These are phyloP conservation scores for Dictyostelium firmibasis DNA, from an alignment of 78 protist species.

Conservation along the genomic window DNA sequence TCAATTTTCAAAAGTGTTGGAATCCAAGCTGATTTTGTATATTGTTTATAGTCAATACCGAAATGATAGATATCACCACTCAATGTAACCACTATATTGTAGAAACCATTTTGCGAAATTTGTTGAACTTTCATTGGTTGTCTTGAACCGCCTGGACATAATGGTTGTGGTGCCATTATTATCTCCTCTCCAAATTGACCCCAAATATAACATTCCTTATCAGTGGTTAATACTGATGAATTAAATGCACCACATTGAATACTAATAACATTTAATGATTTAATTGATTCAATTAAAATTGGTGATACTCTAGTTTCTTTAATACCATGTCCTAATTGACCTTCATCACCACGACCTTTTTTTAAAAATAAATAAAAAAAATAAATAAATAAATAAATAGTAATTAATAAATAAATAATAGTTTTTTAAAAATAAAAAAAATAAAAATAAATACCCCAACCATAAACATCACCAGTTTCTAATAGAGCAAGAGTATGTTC, in stretches of 20 bases:
- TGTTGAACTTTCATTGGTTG: not conserved
- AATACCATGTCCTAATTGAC: conserved; percentile 50
- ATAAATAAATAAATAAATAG: not conserved
- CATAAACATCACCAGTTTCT: conserved; percentile 47
- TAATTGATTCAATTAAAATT: conserved; percentile 16
- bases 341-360: conserved; percentile 53
- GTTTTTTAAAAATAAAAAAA: no score
- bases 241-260: conserved; percentile 18
- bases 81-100: conserved; percentile 16
- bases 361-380: not conserved
- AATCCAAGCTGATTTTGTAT: conserved; percentile 12
- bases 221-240: not conserved
- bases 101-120: conserved; percentile 31
- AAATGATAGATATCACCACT: conserved; percentile 36
- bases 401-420: no score
- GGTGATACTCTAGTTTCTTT: conserved; percentile 48
- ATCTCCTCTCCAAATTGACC: conserved; percentile 7
- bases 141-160: not conserved
- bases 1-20: conserved; percentile 33
- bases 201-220: conserved; percentile 58
- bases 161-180: conserved; percentile 12
- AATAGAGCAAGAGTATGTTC: conserved; percentile 33
- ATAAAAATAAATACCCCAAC: conserved; percentile 18
- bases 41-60: conserved; percentile 45
- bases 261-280: not conserved